Evolutionary conservation across 2,329 filamentous ascomycete species (phyloP), one percentile per base, ranked within the genome.

Genomic region (Phialocephala subalpina): DNA sequence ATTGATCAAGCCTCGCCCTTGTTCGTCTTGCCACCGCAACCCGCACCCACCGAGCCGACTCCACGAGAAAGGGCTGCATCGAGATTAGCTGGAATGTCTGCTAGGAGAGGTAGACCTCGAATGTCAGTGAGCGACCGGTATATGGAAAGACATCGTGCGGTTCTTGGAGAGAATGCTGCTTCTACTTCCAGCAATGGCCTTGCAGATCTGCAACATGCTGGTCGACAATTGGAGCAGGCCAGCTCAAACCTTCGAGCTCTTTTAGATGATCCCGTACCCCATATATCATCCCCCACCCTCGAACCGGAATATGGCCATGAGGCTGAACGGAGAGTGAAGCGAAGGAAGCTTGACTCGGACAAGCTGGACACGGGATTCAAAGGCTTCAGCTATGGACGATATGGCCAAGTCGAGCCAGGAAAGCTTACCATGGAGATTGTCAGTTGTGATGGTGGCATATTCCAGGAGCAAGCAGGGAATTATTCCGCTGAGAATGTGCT

Each of bases 351-450:
- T 42, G 90, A 92, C 72, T 83, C 86, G 1, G 90, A 92, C 68
- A 83, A 84, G 56, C 78, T 82, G 29, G 78, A 82, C 7, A 77
- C 77, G 45, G 67, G 63, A 1, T 85, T 83, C 70, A 81, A 80
- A 67, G 86, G 84, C 1, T 92, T 94, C 76, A 90, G 87, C 68
- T 98, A 97, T 77, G 95, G 94, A 25, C 90, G 89, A 73, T 93
- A 91, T 77, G 95, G 94, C 20, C 94, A 97, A 78, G 91, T 97
- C 18, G 92, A 96, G 67, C 87, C 93, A 0, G 94, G 94, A 3
- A 85, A 87, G 69, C 81, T 97, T 73, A 90, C 86, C 68, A 93
- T 97, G 92, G 92, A 97, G 76, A 89, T 97, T 68, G 86, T 92
- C 58, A 96, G 90, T 82, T 97, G 94, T 75, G 94, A 97, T 77